These are phyloP conservation scores for Platanthera guangdongensis DNA, from an alignment of 106 monocot species.

Conservation along the genomic window DNA sequence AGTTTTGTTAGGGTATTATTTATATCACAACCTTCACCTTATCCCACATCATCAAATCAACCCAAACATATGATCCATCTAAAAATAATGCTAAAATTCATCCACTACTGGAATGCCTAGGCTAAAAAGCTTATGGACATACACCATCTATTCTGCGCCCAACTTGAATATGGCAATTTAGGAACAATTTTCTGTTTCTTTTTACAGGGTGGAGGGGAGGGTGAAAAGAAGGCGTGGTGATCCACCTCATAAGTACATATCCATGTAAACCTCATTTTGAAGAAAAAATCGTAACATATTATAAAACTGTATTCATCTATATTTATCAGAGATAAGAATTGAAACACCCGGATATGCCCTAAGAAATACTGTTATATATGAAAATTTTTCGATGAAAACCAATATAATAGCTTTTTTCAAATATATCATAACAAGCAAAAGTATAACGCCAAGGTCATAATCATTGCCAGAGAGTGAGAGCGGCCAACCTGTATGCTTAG, in stretches of 20 bases:
- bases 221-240: not conserved
- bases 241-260: not conserved
- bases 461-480: not conserved
- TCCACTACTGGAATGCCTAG: not conserved
- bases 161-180: not conserved
- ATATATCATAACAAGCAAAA: not conserved
- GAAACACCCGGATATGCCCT: not conserved
- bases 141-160: too few relatives aligned
- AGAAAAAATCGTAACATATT: not conserved
- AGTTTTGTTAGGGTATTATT: too few relatives aligned
- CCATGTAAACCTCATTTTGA: not conserved
- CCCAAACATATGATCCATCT: too few relatives aligned
- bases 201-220: not conserved
- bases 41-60: too few relatives aligned
- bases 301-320: not conserved
- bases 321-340: not conserved
- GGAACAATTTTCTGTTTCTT: not conserved
- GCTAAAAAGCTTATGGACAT: too few relatives aligned
- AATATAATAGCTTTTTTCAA: not conserved
- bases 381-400: not conserved
- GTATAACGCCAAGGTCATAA: not conserved
- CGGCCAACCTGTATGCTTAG: constrained; percentile 60
- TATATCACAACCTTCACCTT: too few relatives aligned
- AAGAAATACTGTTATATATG: not conserved
- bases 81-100: not conserved